These are phyloP conservation scores for Mikania micrantha DNA, from an alignment of 129 eudicot genomes.

Conservation along the genomic window DNA sequence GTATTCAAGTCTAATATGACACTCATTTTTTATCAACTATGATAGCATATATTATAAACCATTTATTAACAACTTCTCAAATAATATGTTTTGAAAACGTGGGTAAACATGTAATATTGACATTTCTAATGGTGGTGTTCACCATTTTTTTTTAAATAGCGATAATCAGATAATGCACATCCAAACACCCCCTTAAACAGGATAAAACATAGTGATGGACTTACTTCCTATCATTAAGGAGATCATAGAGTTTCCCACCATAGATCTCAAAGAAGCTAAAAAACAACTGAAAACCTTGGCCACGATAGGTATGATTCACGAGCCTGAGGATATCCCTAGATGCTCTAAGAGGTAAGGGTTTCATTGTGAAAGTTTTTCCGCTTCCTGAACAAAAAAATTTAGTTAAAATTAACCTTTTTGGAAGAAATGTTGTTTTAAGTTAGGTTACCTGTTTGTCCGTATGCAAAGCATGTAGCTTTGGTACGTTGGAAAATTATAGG, in stretches of 20 bases:
- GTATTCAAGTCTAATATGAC: too few relatives aligned
- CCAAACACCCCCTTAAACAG: background rate
- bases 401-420: background rate
- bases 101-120: too few relatives aligned
- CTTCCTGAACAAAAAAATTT: constrained; percentile 57
- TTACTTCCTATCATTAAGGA: constrained; percentile 85
- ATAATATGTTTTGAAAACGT: too few relatives aligned
- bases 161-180: background rate
- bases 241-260: constrained; percentile 92
- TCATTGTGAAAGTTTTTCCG: constrained; percentile 94
- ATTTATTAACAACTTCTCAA: too few relatives aligned
- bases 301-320: constrained; percentile 85
- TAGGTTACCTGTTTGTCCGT: constrained; percentile 89
- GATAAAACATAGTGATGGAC: constrained; percentile 8
- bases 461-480: constrained; percentile 97
- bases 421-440: background rate
- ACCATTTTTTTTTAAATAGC: too few relatives aligned
- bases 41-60: too few relatives aligned
- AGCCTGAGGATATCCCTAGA: constrained; percentile 82
- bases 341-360: constrained; percentile 92
- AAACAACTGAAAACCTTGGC: constrained; percentile 86
- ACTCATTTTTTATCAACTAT: too few relatives aligned
- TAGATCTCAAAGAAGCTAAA: constrained; percentile 96
- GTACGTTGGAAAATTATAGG: constrained; percentile 97
- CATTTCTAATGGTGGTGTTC: too few relatives aligned